Evolutionary conservation across 2,329 filamentous ascomycete genomes (phyloP).

Genomic region (Beauveria sp.): DNA sequence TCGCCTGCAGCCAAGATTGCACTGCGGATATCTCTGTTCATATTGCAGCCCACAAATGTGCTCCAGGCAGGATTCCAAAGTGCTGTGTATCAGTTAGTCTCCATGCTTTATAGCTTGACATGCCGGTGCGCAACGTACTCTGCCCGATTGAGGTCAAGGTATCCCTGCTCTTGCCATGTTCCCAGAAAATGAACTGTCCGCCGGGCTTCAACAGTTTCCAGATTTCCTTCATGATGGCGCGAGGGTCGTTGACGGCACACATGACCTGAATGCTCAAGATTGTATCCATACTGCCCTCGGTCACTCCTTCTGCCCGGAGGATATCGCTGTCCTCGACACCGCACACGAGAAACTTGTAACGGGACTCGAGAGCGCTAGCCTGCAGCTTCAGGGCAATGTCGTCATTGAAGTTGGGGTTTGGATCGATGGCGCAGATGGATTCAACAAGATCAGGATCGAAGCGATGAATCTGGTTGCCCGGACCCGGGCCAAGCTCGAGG

Average conservation of each 20-base stretch:
- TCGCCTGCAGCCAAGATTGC: conserved; percentile 5
- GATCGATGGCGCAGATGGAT: conserved; percentile 33
- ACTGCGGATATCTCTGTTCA: not conserved
- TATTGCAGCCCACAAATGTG: conserved; percentile 3
- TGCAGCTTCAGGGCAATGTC: conserved; percentile 25
- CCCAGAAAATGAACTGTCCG: conserved; percentile 38
- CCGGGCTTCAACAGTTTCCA: conserved; percentile 37
- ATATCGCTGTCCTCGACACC: conserved; percentile 31
- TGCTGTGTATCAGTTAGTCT: not conserved
- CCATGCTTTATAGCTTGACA: not conserved
- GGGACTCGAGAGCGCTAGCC: conserved; percentile 21
- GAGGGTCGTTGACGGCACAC: conserved; percentile 28
- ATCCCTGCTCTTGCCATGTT: conserved; percentile 24
- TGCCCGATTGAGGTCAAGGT: not conserved
- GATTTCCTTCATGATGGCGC: conserved; percentile 23
- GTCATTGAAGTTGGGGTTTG: conserved; percentile 27
- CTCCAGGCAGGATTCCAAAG: conserved; percentile 9
- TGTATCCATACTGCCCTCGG: conserved; percentile 28
- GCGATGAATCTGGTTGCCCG: conserved; percentile 35
- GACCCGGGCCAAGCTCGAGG: conserved; percentile 36
- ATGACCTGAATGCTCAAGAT: conserved; percentile 35
- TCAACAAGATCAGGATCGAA: conserved; percentile 26
- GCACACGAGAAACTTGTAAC: conserved; percentile 29
- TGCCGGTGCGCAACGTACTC: not conserved
- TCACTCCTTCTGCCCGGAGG: conserved; percentile 28